Base-by-base conservation (phyloP, 2,329 filamentous ascomycete species). In the Endoconidiophora polonica region DNA sequence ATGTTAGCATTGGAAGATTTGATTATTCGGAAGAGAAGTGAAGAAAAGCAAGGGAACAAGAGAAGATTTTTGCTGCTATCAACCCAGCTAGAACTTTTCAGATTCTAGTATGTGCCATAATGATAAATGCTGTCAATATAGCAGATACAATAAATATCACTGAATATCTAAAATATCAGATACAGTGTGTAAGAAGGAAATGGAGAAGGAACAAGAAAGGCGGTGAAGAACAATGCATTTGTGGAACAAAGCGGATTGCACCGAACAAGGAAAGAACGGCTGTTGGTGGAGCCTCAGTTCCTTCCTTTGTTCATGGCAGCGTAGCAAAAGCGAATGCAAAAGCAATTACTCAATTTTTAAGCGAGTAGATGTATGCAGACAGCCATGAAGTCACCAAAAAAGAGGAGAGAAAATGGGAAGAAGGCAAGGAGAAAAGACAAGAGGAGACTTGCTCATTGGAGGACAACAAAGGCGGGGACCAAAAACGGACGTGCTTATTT, bases 201-300 rank as follows among this genome's bases (percentile, higher is more conserved):
- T 38, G 39, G 16, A 39, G 37, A 39, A 46, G 24, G 36, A 46
- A 23, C 33, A 40, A 23, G 43, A 37, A 20, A 46, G 24, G 41
- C 43, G 22, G 42, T 42, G 43, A 50, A 50, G 37, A 44, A 38
- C 43, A 44, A 37, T 37, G 20, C 16, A 33, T n/a, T 10, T 23
- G 43, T 45, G 43, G 22, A 45, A 33, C 24, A 45, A 26, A 26
- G 24, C 23, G 22, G 38, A 22, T 33, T 33, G 29, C 29, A 12
- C 29, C 29, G 3, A 40, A 38, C n/a, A 33, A 48, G 37, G 18
- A 42, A 48, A 48, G 22, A 14, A 36, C 37, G 36, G 23, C 20
- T 45, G 20, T 22, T 44, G 9, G 29, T 33, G 29, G 29, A 12
- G 29, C 29, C 29, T 33, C 16, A 18, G 16, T 18, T 46, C 44